Percentiles rank a stretch among this genome's conserved stretches.
Evolutionary conservation across 1,284 basidiomycete species (phyloP).

Genomic region (Sanghuangporus baumii): DNA sequence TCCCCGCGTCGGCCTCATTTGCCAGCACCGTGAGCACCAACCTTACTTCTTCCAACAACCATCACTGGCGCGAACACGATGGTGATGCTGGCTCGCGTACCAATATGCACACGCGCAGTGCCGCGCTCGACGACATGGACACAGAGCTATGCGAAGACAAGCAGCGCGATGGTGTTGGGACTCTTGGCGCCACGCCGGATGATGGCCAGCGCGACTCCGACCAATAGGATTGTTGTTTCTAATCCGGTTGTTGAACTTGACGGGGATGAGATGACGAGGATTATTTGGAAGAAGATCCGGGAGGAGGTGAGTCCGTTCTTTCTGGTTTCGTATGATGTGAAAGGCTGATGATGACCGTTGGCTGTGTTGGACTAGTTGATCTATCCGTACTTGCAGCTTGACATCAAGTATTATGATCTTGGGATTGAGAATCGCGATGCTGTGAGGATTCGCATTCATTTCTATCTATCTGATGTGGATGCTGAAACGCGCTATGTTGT

Average conservation of each 20-base stretch:
- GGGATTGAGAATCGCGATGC: constrained; percentile 90
- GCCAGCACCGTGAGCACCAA: neutral
- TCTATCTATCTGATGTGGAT: neutral
- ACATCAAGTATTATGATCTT: constrained; percentile 98
- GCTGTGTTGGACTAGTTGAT: constrained; percentile 60
- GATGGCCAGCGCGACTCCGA: constrained; percentile 4
- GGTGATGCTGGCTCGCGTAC: constrained; percentile 10
- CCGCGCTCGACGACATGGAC: neutral
- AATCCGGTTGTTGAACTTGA: constrained; percentile 97
- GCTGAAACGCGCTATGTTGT: constrained; percentile 13
- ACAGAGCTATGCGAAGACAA: neutral
- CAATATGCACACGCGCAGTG: neutral
- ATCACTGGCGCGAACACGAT: neutral
- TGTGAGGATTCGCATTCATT: constrained; percentile 36
- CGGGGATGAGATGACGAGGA: constrained; percentile 96
- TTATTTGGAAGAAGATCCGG: constrained; percentile 98
- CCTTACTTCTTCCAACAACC: neutral
- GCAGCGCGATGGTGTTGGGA: neutral
- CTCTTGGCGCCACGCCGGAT: neutral
- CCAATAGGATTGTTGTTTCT: constrained; percentile 72
- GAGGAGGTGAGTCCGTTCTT: constrained; percentile 63
- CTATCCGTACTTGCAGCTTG: constrained; percentile 89
- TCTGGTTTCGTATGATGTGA: neutral
- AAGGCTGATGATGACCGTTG: neutral
- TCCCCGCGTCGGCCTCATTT: neutral